A percentile compares a stretch with the other conserved stretches of the same genome.
These are phyloP conservation scores for Conoideocrella luteorostrata DNA, from an alignment of 2,329 filamentous ascomycete genomes.

Conservation along the genomic window DNA sequence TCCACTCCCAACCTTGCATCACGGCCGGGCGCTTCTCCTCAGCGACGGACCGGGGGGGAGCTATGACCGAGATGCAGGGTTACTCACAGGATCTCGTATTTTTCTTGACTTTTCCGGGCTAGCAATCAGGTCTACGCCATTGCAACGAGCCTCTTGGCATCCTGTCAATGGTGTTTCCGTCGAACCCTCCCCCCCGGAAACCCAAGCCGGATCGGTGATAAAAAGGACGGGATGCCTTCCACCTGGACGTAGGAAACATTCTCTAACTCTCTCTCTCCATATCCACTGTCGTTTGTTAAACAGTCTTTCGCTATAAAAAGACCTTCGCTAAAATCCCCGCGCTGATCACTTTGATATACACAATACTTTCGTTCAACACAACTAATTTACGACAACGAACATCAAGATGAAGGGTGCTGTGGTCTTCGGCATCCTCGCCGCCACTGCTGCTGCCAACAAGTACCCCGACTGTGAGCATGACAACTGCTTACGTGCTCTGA, in stretches of 20 bases:
- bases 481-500: conserved; percentile 31
- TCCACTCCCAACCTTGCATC: conserved; percentile 5
- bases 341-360: conserved; percentile 6
- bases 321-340: conserved; percentile 3
- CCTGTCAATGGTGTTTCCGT: background rate
- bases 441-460: conserved; percentile 20
- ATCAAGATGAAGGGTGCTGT: conserved; percentile 28
- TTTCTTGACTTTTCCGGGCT: background rate
- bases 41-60: background rate
- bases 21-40: conserved; percentile 1
- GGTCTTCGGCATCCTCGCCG: conserved; percentile 26
- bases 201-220: conserved; percentile 2
- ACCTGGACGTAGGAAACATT: background rate
- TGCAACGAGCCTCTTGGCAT: background rate
- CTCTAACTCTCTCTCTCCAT: background rate
- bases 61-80: conserved; percentile 11
- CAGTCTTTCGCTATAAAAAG: conserved; percentile 7
- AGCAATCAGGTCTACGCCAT: background rate
- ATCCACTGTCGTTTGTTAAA: conserved; percentile 2
- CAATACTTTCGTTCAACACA: conserved; percentile 19
- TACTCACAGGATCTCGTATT: conserved; percentile 14
- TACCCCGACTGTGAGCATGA: conserved; percentile 24
- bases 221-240: conserved; percentile 3
- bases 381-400: background rate
- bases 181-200: background rate